phyloP scores from a whole-genome alignment of 805 yeast species.

The Candida dajiaensis region DNA sequence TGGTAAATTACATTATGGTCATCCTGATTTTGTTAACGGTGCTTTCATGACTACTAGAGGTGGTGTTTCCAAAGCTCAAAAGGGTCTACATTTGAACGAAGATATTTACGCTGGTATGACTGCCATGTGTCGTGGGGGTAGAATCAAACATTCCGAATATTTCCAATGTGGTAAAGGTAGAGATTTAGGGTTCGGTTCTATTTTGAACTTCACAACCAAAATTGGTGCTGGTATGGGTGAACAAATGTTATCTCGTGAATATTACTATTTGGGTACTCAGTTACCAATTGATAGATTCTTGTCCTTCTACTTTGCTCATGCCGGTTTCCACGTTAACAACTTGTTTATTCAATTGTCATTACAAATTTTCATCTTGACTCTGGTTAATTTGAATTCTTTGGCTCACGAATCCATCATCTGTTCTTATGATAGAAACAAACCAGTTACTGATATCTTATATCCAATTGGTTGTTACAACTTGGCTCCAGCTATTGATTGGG shows the following conservation, averaged over 20 bases:
- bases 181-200: slow-evolving; percentile 83
- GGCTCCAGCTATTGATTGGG: slow-evolving; percentile 72
- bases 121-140: slow-evolving; percentile 77
- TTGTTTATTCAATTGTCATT: slow-evolving; percentile 71
- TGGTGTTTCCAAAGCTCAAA: slow-evolving; percentile 83
- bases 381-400: slow-evolving; percentile 65
- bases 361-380: slow-evolving; percentile 64
- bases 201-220: slow-evolving; percentile 78
- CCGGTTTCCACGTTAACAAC: slow-evolving; percentile 82
- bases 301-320: slow-evolving; percentile 80
- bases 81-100: slow-evolving; percentile 80
- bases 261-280: slow-evolving; percentile 75
- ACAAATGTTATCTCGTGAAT: slow-evolving; percentile 80
- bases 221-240: slow-evolving; percentile 95
- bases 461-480: slow-evolving; percentile 75
- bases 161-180: slow-evolving; percentile 90
- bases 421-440: slow-evolving; percentile 56
- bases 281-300: slow-evolving; percentile 76
- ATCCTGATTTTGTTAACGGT: slow-evolving; percentile 77
- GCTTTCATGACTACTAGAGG: slow-evolving; percentile 81
- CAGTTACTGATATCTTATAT: slow-evolving; percentile 57
- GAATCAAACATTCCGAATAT: slow-evolving; percentile 82
- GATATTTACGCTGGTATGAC: slow-evolving; percentile 89
- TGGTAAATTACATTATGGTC: slow-evolving; percentile 84
- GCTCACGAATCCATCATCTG: slow-evolving; percentile 69